A percentile compares a stretch with the other conserved stretches of the same genome.
These are phyloP conservation scores for Mucor ambiguus DNA, from an alignment of 371 early-diverging fungal species.

Conservation along the genomic window DNA sequence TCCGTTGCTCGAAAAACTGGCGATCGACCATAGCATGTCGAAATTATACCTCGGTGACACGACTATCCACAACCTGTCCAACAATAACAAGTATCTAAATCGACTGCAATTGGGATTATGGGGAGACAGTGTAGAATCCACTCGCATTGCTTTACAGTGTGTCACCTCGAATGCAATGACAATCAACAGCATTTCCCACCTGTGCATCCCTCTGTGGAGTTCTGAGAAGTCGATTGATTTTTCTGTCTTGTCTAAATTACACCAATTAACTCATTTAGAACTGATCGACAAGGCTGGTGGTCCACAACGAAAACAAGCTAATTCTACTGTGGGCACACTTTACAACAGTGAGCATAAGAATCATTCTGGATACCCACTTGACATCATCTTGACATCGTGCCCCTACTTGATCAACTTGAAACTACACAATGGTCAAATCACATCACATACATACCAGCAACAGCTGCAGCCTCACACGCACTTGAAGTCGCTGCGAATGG, in stretches of 20 bases:
- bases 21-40: conserved; percentile 9
- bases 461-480: not conserved
- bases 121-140: not conserved
- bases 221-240: conserved; percentile 7
- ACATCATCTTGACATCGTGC: not conserved
- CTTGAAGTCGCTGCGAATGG: not conserved
- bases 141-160: not conserved
- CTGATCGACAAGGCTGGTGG: not conserved
- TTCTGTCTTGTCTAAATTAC: not conserved
- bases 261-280: not conserved
- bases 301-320: not conserved
- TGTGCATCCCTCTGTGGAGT: conserved; percentile 9
- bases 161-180: not conserved
- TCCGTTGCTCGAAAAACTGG: not conserved
- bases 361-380: not conserved
- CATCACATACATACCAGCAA: not conserved
- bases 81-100: not conserved
- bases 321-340: not conserved
- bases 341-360: not conserved
- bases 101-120: not conserved
- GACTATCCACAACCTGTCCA: not conserved
- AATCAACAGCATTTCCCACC: not conserved
- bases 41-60: conserved; percentile 5
- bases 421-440: not conserved
- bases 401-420: not conserved